Evolutionary conservation across 148 eudicot genomes (phyloP).

Genomic region (Camellia granthamiana): DNA sequence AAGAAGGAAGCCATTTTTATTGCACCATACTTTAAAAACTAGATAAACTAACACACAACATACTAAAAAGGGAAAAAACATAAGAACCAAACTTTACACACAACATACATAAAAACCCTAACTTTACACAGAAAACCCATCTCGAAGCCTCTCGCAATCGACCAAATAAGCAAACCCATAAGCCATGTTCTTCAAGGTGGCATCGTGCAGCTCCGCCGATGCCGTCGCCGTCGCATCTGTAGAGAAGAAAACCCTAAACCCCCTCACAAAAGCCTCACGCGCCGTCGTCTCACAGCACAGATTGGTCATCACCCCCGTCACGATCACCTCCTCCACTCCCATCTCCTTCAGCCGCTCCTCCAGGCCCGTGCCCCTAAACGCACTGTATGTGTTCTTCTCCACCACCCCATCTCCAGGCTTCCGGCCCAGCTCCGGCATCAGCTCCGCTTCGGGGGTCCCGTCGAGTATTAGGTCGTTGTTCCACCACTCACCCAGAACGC

Average conservation of each 20-base stretch:
- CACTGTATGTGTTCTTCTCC: conserved; percentile 77
- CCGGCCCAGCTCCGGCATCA: conserved; percentile 43
- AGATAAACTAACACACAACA: no score
- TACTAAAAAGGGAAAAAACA: no score
- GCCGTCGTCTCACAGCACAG: conserved; percentile 88
- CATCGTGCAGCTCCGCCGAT: conserved; percentile 61
- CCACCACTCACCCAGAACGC: conserved; percentile 84
- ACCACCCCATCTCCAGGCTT: conserved; percentile 39
- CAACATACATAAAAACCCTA: not conserved
- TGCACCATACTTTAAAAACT: no score
- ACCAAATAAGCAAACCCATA: conserved; percentile 88
- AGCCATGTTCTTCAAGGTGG: conserved; percentile 71
- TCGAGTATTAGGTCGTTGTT: conserved; percentile 52
- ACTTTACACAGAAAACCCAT: conserved; percentile 31
- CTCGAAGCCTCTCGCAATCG: conserved; percentile 50
- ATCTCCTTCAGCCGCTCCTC: conserved; percentile 59
- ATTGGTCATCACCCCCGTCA: conserved; percentile 83
- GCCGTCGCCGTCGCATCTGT: conserved; percentile 81
- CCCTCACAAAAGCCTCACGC: conserved; percentile 76
- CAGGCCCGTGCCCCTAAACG: conserved; percentile 58
- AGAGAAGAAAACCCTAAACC: conserved; percentile 80
- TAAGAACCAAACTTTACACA: no score
- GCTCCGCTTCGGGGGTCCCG: conserved; percentile 60
- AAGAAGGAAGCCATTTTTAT: no score
- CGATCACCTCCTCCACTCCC: conserved; percentile 71